A percentile compares a stretch with the other conserved stretches of the same genome.
Evolutionary conservation across 75 land plant genomes (phyloP).

Genomic region (Adiantum capillusveneris): DNA sequence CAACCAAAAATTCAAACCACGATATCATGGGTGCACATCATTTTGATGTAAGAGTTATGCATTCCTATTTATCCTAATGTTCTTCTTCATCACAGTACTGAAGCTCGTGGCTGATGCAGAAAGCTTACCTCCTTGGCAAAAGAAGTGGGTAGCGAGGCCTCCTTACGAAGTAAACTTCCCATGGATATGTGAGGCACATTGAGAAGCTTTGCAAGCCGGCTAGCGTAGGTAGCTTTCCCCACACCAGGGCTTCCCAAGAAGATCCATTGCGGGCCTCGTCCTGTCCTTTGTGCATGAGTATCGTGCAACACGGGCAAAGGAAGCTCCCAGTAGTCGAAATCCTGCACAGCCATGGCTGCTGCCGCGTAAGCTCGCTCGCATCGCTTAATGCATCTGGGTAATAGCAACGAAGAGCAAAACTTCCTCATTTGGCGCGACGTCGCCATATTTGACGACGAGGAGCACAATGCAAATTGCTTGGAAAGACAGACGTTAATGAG

Average conservation of each 20-base stretch:
- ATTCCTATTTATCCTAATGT: not conserved
- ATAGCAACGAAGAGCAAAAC: too few relatives aligned
- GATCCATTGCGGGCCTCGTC: slow-evolving; percentile 69
- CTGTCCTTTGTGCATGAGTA: slow-evolving; percentile 13
- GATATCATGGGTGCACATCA: too few relatives aligned
- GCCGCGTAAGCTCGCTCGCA: not conserved
- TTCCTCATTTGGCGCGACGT: too few relatives aligned
- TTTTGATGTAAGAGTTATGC: not conserved
- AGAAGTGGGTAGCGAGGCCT: slow-evolving; percentile 29
- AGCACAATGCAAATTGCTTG: too few relatives aligned
- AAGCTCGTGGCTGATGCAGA: not conserved
- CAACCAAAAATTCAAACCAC: too few relatives aligned
- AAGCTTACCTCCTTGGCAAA: slow-evolving; percentile 50
- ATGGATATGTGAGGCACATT: slow-evolving; percentile 58
- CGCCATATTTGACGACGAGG: too few relatives aligned
- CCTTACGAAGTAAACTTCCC: slow-evolving; percentile 57
- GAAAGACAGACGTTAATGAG: too few relatives aligned
- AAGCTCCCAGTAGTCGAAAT: not conserved
- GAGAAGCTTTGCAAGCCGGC: slow-evolving; percentile 44
- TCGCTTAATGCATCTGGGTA: too few relatives aligned
- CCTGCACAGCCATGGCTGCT: not conserved
- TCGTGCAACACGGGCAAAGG: slow-evolving; percentile 5
- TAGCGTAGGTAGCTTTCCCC: slow-evolving; percentile 47
- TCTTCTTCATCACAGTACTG: not conserved
- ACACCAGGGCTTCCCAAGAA: slow-evolving; percentile 53